Conservation (phyloP, 164 flowering plant species). For the Macadamia tetraphylla region DNA sequence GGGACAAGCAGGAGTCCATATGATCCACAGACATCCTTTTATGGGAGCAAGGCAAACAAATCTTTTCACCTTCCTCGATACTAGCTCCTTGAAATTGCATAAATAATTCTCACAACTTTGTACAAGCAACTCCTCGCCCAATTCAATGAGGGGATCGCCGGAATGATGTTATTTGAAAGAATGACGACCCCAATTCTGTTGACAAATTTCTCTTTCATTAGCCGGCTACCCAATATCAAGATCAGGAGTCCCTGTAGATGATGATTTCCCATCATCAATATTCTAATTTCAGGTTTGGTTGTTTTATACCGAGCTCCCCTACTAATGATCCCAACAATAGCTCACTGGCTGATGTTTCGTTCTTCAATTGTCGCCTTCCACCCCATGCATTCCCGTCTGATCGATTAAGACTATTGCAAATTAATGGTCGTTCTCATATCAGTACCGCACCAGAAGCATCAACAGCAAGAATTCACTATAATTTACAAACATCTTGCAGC, state of each 20-base stretch:
- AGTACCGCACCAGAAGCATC: slow-evolving; percentile 40
- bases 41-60: background rate
- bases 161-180: background rate
- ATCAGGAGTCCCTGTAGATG: background rate
- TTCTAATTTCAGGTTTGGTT: slow-evolving; percentile 49
- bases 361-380: slow-evolving; percentile 55
- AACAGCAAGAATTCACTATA: slow-evolving; percentile 52
- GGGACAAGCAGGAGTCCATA: slow-evolving; percentile 15
- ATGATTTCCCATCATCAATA: slow-evolving; percentile 6
- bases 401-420: background rate
- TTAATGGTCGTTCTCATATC: slow-evolving; percentile 7
- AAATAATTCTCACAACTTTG: background rate
- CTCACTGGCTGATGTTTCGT: slow-evolving; percentile 64
- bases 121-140: background rate
- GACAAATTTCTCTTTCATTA: slow-evolving; percentile 37
- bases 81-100: slow-evolving; percentile 9
- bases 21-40: slow-evolving; percentile 17
- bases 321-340: slow-evolving; percentile 21
- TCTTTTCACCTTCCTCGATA: slow-evolving; percentile 9
- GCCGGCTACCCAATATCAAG: slow-evolving; percentile 14
- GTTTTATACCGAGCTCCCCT: slow-evolving; percentile 37
- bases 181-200: slow-evolving; percentile 17
- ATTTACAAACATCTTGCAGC: slow-evolving; percentile 50
- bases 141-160: slow-evolving; percentile 22
- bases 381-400: slow-evolving; percentile 54